Conservation (phyloP, 2,329 filamentous ascomycete species). For the Madurella mycetomatis region DNA sequence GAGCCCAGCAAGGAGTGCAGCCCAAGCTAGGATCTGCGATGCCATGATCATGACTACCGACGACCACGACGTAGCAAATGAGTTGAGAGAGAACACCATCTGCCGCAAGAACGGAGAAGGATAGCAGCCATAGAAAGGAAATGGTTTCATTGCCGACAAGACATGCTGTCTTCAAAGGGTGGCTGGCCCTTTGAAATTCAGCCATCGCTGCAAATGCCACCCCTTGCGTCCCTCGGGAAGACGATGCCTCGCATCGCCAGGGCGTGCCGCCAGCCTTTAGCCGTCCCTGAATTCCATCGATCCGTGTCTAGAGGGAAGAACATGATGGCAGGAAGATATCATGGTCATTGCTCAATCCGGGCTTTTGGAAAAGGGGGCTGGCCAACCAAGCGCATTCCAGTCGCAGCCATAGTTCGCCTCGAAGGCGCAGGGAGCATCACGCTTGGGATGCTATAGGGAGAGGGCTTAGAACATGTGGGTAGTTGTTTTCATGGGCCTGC, state of each 20-base stretch:
- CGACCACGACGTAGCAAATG: not conserved
- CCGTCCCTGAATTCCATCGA: slow-evolving; percentile 3
- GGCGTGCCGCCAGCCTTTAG: slow-evolving; percentile 5
- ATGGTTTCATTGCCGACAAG: not conserved
- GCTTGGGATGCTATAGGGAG: not conserved
- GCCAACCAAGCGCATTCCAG: slow-evolving; percentile 13
- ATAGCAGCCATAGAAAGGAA: not conserved
- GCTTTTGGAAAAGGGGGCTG: slow-evolving; percentile 18
- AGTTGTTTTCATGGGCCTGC: no score
- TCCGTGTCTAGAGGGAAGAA: not conserved
- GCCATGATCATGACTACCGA: slow-evolving; percentile 18
- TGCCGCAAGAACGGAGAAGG: not conserved
- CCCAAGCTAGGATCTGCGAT: slow-evolving; percentile 28
- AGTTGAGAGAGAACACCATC: not conserved
- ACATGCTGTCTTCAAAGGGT: slow-evolving; percentile 14
- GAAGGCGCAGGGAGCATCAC: not conserved
- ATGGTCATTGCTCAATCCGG: slow-evolving; percentile 7
- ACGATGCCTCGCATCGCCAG: slow-evolving; percentile 7
- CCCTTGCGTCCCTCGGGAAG: slow-evolving; percentile 14
- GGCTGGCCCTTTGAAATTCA: slow-evolving; percentile 4
- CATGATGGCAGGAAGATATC: not conserved
- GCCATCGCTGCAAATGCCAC: not conserved
- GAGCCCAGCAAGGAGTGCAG: slow-evolving; percentile 30
- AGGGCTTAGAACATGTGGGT: not conserved
- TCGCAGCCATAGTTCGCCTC: slow-evolving; percentile 5